These are phyloP conservation scores for Cinnamomum micranthum DNA, from an alignment of 164 flowering plant species.

Conservation along the genomic window DNA sequence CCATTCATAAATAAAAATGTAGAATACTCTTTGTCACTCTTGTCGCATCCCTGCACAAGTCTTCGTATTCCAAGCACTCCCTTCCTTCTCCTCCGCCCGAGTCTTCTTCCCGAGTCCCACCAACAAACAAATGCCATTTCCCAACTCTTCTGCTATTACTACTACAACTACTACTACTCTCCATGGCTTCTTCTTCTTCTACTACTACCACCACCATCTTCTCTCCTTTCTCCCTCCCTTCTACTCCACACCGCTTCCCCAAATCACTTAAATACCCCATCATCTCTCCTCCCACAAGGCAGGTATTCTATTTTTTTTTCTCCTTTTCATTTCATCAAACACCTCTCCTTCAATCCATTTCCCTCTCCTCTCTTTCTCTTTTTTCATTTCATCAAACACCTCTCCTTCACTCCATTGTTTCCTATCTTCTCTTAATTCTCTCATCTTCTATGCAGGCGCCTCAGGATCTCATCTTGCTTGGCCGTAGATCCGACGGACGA, in stretches of 20 bases:
- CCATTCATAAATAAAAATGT: no score
- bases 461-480: slow-evolving; percentile 19
- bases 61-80: no score
- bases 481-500: slow-evolving; percentile 13
- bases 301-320: not conserved
- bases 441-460: slow-evolving; percentile 7
- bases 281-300: slow-evolving; percentile 7
- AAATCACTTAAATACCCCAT: not conserved
- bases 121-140: not conserved
- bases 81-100: not conserved
- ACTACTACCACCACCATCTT: not conserved
- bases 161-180: no score
- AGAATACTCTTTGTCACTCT: no score
- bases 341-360: slow-evolving; percentile 5
- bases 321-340: not conserved
- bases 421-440: slow-evolving; percentile 1
- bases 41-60: no score
- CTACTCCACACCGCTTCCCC: not conserved
- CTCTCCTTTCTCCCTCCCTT: not conserved
- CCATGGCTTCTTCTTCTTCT: not conserved
- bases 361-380: not conserved
- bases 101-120: not conserved
- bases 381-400: not conserved
- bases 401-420: not conserved
- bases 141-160: not conserved